These are phyloP conservation scores for Cymbopogon citratus DNA, from an alignment of 176 grass and related monocot genomes.

Conservation along the genomic window DNA sequence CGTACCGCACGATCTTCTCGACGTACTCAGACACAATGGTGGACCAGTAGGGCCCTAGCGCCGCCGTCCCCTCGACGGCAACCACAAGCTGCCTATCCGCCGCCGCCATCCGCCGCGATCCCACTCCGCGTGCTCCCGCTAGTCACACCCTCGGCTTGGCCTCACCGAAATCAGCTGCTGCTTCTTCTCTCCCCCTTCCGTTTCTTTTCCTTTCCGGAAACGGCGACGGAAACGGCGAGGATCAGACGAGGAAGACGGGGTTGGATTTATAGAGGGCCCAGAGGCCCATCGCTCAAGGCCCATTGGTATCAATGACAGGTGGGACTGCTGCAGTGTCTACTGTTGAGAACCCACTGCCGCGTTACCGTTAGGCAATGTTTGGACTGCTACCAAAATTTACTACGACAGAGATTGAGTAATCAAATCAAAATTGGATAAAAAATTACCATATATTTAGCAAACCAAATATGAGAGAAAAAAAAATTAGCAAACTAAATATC, in stretches of 20 bases:
- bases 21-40: constrained; percentile 63
- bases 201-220: background rate
- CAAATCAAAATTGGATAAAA: background rate
- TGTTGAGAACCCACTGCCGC: no score
- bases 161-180: background rate
- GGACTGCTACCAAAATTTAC: background rate
- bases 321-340: background rate
- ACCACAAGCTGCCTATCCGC: constrained; percentile 72
- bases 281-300: background rate
- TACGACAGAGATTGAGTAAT: background rate
- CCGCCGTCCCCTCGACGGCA: constrained; percentile 78
- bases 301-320: background rate
- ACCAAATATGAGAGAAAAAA: no score
- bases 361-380: background rate
- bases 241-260: background rate
- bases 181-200: background rate
- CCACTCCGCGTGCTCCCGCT: background rate
- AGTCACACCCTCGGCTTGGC: background rate
- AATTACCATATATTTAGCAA: background rate
- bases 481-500: background rate
- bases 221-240: background rate
- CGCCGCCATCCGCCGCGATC: background rate
- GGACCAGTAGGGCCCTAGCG: constrained; percentile 71
- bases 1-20: constrained; percentile 90
- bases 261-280: background rate